Evolutionary conservation across 768 basidiomycete species (phyloP).

Genomic region (Lenzites betulinus): DNA sequence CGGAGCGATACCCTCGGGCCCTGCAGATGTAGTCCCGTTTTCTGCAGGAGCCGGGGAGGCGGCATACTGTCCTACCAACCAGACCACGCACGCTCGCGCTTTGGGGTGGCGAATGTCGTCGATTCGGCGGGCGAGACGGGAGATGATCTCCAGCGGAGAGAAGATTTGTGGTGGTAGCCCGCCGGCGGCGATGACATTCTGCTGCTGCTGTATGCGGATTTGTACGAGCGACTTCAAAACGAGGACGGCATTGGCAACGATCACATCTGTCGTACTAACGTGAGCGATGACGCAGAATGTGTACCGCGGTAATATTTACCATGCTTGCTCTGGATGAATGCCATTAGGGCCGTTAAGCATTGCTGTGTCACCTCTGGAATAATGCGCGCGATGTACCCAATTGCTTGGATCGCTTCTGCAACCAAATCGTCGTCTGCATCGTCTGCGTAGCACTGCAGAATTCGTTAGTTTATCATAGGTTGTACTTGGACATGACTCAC

Average conservation of each 20-base stretch:
- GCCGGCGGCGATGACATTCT: conserved; percentile 25
- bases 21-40: conserved; percentile 28
- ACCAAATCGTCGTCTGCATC: conserved; percentile 74
- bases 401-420: conserved; percentile 69
- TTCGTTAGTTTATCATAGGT: neutral
- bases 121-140: conserved; percentile 72
- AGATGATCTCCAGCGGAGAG: conserved; percentile 65
- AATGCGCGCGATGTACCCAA: conserved; percentile 72
- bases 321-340: conserved; percentile 74
- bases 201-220: conserved; percentile 48
- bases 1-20: conserved; percentile 58
- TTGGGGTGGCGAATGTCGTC: conserved; percentile 79
- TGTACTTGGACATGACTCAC: conserved; percentile 44
- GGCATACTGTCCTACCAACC: conserved; percentile 92
- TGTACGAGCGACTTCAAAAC: conserved; percentile 87
- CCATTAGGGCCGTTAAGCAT: conserved; percentile 75
- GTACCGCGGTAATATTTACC: conserved; percentile 39
- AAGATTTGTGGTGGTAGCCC: conserved; percentile 19
- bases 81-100: conserved; percentile 86
- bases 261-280: conserved; percentile 50
- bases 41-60: conserved; percentile 39
- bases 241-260: conserved; percentile 80
- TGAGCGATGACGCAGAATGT: neutral
- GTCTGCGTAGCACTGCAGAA: conserved; percentile 73
- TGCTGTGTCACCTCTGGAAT: conserved; percentile 70